phyloP scores from a whole-genome alignment of 371 early-diverging fungal genomes.

The Lichtheimia hyalospora region DNA sequence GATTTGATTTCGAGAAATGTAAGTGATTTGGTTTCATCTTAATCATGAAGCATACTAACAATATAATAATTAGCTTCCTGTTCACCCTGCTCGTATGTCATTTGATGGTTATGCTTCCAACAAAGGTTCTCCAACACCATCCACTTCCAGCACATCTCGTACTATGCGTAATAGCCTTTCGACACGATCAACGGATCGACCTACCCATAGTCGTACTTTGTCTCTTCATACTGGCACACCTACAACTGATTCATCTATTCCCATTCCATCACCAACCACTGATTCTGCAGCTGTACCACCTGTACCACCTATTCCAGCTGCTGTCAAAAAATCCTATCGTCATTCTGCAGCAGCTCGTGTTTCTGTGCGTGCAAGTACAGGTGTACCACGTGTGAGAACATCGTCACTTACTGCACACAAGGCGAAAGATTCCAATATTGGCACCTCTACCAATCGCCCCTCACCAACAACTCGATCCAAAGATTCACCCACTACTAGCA shows the following conservation, averaged over 20 bases:
- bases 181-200: conserved; percentile 8
- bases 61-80: conserved; percentile 18
- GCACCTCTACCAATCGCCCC: background rate
- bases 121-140: conserved; percentile 19
- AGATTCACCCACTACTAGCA: background rate
- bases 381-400: conserved; percentile 23
- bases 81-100: conserved; percentile 28
- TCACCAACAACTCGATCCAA: conserved; percentile 8
- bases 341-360: conserved; percentile 13
- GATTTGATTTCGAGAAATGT: conserved; percentile 26
- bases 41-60: too few relatives aligned
- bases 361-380: conserved; percentile 14
- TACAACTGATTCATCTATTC: conserved; percentile 1
- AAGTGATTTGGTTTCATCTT: conserved; percentile 4
- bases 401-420: conserved; percentile 22
- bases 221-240: conserved; percentile 6
- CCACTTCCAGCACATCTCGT: conserved; percentile 17
- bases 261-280: background rate
- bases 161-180: conserved; percentile 16
- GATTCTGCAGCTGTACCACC: conserved; percentile 10
- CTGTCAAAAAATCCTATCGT: conserved; percentile 9
- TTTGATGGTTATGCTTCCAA: conserved; percentile 20
- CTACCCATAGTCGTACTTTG: conserved; percentile 11
- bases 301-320: conserved; percentile 8
- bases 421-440: conserved; percentile 2